phyloP scores from a whole-genome alignment of 2,329 filamentous ascomycete genomes.

The Magnaporthiopsis poae region DNA sequence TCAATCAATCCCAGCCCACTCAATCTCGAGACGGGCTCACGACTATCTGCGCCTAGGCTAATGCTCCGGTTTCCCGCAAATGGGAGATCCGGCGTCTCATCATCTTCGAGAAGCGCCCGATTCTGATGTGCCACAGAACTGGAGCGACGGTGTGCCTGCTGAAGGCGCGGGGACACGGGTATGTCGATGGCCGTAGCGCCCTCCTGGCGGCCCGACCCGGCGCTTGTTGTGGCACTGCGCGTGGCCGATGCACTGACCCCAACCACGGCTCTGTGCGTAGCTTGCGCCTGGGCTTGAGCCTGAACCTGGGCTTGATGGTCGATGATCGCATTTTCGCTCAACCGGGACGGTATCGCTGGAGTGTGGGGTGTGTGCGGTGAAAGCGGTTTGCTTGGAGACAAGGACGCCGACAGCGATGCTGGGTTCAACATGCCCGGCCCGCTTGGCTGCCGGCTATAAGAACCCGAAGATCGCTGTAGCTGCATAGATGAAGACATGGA shows the following conservation, averaged over 20 bases:
- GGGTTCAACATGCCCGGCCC: constrained; percentile 59
- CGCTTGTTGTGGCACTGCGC: constrained; percentile 14
- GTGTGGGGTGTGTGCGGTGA: constrained; percentile 88
- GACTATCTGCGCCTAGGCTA: constrained; percentile 56
- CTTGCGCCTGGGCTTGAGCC: constrained; percentile 19
- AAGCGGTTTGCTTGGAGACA: constrained; percentile 80
- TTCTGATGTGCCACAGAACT: constrained; percentile 61
- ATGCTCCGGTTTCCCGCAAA: constrained; percentile 56
- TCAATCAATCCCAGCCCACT: constrained; percentile 38
- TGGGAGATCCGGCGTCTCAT: constrained; percentile 42
- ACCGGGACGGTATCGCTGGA: constrained; percentile 82
- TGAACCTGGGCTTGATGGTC: constrained; percentile 50
- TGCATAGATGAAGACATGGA: constrained; percentile 86
- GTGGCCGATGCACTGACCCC: constrained; percentile 14
- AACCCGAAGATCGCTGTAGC: constrained; percentile 71
- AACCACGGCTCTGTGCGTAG: constrained; percentile 17
- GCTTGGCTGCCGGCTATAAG: constrained; percentile 53
- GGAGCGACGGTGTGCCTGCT: constrained; percentile 47
- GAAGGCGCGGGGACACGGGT: constrained; percentile 56
- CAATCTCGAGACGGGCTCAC: constrained; percentile 50
- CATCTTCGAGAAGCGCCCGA: constrained; percentile 42
- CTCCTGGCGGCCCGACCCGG: constrained; percentile 23
- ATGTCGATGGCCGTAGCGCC: constrained; percentile 59
- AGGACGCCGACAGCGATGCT: constrained; percentile 71
- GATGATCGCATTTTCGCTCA: constrained; percentile 80